phyloP scores from a whole-genome alignment of 2,329 filamentous ascomycete species.

The Alternaria consortialis region DNA sequence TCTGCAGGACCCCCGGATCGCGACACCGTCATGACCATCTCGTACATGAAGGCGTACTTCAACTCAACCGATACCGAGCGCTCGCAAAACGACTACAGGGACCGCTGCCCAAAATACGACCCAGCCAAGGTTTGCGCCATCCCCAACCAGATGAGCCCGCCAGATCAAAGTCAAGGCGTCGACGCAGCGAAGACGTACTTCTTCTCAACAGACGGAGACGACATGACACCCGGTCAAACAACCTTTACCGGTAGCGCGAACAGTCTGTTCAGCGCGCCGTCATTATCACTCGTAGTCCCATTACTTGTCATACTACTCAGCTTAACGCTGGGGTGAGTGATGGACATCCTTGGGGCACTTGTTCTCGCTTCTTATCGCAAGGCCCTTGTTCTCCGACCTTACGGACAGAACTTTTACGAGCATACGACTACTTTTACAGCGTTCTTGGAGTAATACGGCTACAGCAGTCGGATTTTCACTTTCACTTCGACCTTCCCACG shows the following conservation, averaged over 20 bases:
- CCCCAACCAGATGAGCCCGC: slow-evolving; percentile 42
- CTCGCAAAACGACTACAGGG: slow-evolving; percentile 40
- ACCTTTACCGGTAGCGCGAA: slow-evolving; percentile 31
- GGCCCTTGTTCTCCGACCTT: neutral
- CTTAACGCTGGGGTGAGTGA: slow-evolving; percentile 33
- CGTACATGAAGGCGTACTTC: slow-evolving; percentile 81
- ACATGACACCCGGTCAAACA: slow-evolving; percentile 43
- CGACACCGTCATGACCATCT: slow-evolving; percentile 71
- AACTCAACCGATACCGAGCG: slow-evolving; percentile 66
- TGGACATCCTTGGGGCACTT: slow-evolving; percentile 14
- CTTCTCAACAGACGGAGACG: slow-evolving; percentile 38
- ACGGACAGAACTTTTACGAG: neutral
- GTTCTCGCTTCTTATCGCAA: neutral
- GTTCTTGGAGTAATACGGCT: slow-evolving; percentile 7
- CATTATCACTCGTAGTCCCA: slow-evolving; percentile 33
- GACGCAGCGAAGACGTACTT: slow-evolving; percentile 48
- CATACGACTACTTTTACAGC: slow-evolving; percentile 5
- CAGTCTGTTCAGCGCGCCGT: slow-evolving; percentile 24
- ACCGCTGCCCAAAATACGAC: slow-evolving; percentile 43
- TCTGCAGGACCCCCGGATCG: slow-evolving; percentile 71
- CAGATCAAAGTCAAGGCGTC: slow-evolving; percentile 37
- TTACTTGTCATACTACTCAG: slow-evolving; percentile 39
- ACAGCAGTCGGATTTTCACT: neutral
- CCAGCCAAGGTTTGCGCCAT: slow-evolving; percentile 45
- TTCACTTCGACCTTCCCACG: neutral